Conservation (phyloP, 495 filamentous ascomycete species). For the Beverwykella pulmonaria region DNA sequence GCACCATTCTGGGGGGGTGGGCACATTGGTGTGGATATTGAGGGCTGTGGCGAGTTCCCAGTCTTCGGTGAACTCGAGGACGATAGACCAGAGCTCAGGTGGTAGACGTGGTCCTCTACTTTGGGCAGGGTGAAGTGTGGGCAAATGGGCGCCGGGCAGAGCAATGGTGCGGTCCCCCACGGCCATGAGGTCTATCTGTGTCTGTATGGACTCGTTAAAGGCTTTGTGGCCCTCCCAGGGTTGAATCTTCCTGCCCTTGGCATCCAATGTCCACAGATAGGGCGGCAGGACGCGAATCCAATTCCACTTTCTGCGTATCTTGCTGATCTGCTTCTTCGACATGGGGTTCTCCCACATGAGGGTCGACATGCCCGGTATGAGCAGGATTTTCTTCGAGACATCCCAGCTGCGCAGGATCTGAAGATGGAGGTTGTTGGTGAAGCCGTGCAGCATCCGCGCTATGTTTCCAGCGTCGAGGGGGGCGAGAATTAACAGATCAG, state of each 20-base stretch:
- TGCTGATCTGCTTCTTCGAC: constrained; percentile 78
- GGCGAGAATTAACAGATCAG: constrained; percentile 79
- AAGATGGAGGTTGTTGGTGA: constrained; percentile 72
- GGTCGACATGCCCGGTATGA: constrained; percentile 80
- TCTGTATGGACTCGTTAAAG: constrained; percentile 66
- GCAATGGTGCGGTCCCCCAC: constrained; percentile 59
- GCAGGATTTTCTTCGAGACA: constrained; percentile 75
- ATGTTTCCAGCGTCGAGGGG: constrained; percentile 82
- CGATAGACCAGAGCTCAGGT: constrained; percentile 83
- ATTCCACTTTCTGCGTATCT: constrained; percentile 76
- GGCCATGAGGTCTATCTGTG: constrained; percentile 63
- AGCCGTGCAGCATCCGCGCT: constrained; percentile 79
- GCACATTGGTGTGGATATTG: constrained; percentile 74
- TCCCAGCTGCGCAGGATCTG: constrained; percentile 81
- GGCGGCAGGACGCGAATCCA: constrained; percentile 76
- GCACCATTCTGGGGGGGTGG: constrained; percentile 73
- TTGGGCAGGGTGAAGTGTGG: constrained; percentile 27
- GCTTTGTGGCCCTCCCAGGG: constrained; percentile 68
- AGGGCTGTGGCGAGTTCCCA: constrained; percentile 87
- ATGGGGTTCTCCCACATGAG: constrained; percentile 86
- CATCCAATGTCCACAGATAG: constrained; percentile 72
- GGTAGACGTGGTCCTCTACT: constrained; percentile 55
- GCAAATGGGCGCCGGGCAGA: constrained; percentile 34
- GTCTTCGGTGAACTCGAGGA: constrained; percentile 80
- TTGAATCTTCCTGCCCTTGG: constrained; percentile 36